Evolutionary conservation across 2,329 filamentous ascomycete species (phyloP).

Genomic region (Aspergillus phoenicis): DNA sequence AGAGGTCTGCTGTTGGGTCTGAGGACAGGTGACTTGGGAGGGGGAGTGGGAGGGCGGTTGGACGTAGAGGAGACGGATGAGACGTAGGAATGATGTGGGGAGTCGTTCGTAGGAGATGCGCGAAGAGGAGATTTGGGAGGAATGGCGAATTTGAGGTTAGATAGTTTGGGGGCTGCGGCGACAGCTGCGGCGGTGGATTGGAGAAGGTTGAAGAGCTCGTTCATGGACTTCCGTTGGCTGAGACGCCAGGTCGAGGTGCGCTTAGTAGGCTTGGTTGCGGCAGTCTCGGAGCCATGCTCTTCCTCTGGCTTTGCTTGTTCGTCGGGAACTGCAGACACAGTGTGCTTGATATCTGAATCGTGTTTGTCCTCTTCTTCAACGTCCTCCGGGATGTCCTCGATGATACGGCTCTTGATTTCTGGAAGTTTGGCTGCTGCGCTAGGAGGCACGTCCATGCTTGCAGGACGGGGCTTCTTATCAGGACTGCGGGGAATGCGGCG

Average conservation of each 20-base stretch:
- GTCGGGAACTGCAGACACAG: neutral
- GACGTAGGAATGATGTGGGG: neutral
- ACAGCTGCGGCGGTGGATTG: conserved; percentile 13
- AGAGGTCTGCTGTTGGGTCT: neutral
- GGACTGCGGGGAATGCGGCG: conserved; percentile 1
- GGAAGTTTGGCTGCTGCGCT: conserved; percentile 8
- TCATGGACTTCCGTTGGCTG: conserved; percentile 24
- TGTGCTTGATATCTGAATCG: neutral
- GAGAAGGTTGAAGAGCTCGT: conserved; percentile 23
- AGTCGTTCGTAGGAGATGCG: neutral
- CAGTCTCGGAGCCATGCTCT: neutral
- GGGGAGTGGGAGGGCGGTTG: neutral
- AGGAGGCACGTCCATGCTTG: conserved; percentile 7
- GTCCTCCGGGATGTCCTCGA: conserved; percentile 26
- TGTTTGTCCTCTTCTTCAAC: conserved; percentile 9
- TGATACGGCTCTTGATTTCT: conserved; percentile 20
- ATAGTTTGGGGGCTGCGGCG: conserved; percentile 7
- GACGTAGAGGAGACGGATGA: neutral
- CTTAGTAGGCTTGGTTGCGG: conserved; percentile 1
- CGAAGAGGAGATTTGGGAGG: neutral
- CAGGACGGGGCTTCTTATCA: neutral
- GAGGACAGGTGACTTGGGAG: neutral
- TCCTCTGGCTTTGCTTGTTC: neutral
- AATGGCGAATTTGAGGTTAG: conserved; percentile 5
- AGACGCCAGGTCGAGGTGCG: conserved; percentile 15